A percentile compares a stretch with the other conserved stretches of the same genome.
These are phyloP conservation scores for Monoraphidium neglectum DNA, from an alignment of 139 green algal species.

Conservation along the genomic window DNA sequence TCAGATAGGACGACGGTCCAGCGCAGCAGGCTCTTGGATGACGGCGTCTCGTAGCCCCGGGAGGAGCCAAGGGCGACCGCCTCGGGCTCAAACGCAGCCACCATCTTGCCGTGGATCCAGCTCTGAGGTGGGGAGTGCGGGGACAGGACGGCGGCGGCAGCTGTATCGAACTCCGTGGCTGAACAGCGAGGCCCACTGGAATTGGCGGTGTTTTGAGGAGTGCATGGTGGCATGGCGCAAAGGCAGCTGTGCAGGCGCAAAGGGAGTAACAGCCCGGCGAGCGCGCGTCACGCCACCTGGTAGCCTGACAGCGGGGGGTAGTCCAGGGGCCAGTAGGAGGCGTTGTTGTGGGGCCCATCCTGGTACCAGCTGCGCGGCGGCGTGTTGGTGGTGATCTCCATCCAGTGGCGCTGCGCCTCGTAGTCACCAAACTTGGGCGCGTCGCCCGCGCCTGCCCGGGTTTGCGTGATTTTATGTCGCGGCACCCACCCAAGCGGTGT, in stretches of 20 bases:
- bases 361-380: slow-evolving; percentile 77
- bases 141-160: too few relatives aligned
- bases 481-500: too few relatives aligned
- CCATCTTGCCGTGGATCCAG: slow-evolving; percentile 72
- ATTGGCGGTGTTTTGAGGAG: too few relatives aligned
- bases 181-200: too few relatives aligned
- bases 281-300: too few relatives aligned
- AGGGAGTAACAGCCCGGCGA: too few relatives aligned
- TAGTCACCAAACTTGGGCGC: slow-evolving; percentile 95
- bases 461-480: too few relatives aligned
- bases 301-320: slow-evolving; percentile 97
- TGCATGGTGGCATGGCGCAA: too few relatives aligned
- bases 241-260: too few relatives aligned
- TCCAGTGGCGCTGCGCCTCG: slow-evolving; percentile 99
- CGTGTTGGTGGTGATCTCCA: slow-evolving; percentile 92
- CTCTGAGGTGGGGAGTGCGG: slow-evolving; percentile 53
- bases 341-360: slow-evolving; percentile 33
- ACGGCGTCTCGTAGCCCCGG: slow-evolving; percentile 79
- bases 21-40: slow-evolving; percentile 86
- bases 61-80: slow-evolving; percentile 66
- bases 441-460: slow-evolving; percentile 52
- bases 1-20: slow-evolving; percentile 85
- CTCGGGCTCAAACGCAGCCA: slow-evolving; percentile 70
- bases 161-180: too few relatives aligned
- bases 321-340: slow-evolving; percentile 93